These are phyloP conservation scores for Rhodotorula toruloides DNA, from an alignment of 768 basidiomycete species.

Conservation along the genomic window DNA sequence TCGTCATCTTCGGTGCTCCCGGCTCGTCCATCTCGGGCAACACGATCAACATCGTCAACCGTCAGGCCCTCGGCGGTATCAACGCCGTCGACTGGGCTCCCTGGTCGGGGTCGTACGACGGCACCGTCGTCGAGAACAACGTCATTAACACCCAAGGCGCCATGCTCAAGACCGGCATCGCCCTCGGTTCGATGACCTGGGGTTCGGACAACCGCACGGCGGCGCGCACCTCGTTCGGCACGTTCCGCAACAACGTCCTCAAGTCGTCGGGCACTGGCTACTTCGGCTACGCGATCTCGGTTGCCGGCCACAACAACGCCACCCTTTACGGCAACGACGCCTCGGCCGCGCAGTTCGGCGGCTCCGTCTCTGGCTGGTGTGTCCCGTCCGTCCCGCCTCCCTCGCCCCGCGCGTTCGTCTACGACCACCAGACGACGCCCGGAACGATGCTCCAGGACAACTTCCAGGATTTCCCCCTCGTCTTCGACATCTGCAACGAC, in stretches of 20 bases:
- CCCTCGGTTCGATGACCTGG: conserved; percentile 42
- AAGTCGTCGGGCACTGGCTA: conserved; percentile 34
- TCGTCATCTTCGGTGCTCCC: conserved; percentile 43
- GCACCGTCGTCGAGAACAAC: conserved; percentile 41
- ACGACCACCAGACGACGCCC: conserved; percentile 28
- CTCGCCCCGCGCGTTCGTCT: conserved; percentile 29
- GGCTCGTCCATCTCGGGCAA: conserved; percentile 37
- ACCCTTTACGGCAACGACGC: conserved; percentile 39
- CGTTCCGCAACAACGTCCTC: conserved; percentile 42
- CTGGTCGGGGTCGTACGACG: conserved; percentile 32
- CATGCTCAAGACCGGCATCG: conserved; percentile 44
- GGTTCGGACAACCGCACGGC: conserved; percentile 35
- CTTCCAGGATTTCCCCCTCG: conserved; percentile 13
- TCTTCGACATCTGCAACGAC: conserved; percentile 34
- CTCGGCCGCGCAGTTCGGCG: conserved; percentile 36
- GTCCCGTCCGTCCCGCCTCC: conserved; percentile 11
- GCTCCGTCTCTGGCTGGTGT: conserved; percentile 19
- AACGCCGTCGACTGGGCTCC: conserved; percentile 40
- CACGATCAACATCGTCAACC: conserved; percentile 31
- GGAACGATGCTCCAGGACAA: conserved; percentile 23
- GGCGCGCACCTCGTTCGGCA: conserved; percentile 29
- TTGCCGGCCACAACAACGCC: conserved; percentile 37
- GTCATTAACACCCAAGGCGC: conserved; percentile 30
- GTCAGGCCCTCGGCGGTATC: conserved; percentile 34
- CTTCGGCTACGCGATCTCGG: conserved; percentile 41